These are phyloP conservation scores for Dipteronia dyeriana DNA, from an alignment of 345 rosid species.

Conservation along the genomic window DNA sequence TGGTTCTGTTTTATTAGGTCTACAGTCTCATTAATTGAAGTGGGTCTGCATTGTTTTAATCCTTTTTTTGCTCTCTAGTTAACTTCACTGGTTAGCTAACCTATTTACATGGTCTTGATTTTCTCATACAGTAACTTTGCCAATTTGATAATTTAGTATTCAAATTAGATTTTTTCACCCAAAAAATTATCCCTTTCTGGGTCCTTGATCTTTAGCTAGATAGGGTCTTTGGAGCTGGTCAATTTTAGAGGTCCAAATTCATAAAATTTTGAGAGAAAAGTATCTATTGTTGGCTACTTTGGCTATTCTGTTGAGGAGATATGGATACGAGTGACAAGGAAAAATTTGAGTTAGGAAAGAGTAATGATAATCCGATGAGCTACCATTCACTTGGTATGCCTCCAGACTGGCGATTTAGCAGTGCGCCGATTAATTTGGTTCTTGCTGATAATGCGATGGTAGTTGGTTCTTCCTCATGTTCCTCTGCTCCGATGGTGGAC, in stretches of 20 bases:
- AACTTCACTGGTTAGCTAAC: conserved; percentile 11
- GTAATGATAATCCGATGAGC: conserved; percentile 42
- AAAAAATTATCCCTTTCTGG: conserved; percentile 5
- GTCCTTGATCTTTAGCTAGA: conserved; percentile 27
- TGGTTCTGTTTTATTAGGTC: conserved; percentile 23
- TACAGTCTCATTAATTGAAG: conserved; percentile 24
- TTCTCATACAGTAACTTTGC: conserved; percentile 25
- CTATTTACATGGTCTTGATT: conserved; percentile 13
- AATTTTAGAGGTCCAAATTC: conserved; percentile 26
- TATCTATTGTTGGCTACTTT: conserved; percentile 16
- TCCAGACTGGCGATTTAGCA: conserved; percentile 61
- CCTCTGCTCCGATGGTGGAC: conserved; percentile 72
- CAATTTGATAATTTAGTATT: conserved; percentile 12
- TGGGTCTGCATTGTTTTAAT: conserved; percentile 18
- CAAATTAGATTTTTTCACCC: conserved; percentile 10
- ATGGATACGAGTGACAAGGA: conserved; percentile 73
- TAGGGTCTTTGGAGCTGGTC: conserved; percentile 25
- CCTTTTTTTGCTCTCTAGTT: neutral
- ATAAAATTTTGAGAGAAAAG: conserved; percentile 26
- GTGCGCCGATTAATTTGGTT: conserved; percentile 50
- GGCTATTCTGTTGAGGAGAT: conserved; percentile 30
- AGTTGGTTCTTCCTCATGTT: conserved; percentile 57
- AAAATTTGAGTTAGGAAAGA: conserved; percentile 55
- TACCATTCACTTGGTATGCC: conserved; percentile 49
- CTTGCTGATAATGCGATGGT: conserved; percentile 50